phyloP scores from a whole-genome alignment of 805 yeast species.

The Schizosaccharomyces lindneri region DNA sequence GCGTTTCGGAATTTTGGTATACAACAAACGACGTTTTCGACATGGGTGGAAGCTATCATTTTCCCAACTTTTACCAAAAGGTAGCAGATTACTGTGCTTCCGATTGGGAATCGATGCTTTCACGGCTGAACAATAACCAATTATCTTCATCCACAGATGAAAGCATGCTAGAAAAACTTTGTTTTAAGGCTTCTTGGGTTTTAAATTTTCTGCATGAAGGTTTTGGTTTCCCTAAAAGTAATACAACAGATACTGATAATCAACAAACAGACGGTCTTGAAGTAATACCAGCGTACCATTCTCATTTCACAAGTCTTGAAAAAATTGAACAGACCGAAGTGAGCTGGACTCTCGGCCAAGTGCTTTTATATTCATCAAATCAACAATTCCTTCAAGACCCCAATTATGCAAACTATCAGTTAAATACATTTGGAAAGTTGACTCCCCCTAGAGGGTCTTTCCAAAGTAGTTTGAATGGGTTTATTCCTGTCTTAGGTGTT shows the following conservation, averaged over 20 bases:
- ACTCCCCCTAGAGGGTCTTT: background rate
- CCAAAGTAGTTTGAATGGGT: background rate
- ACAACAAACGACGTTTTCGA: constrained; percentile 64
- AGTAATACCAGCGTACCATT: background rate
- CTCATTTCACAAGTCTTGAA: constrained; percentile 29
- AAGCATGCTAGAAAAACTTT: constrained; percentile 42
- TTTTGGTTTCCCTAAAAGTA: constrained; percentile 41
- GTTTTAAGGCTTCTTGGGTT: constrained; percentile 92
- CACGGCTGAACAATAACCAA: constrained; percentile 26
- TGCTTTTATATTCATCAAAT: constrained; percentile 32
- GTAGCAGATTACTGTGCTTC: constrained; percentile 52
- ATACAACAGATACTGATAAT: background rate
- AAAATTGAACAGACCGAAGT: constrained; percentile 62
- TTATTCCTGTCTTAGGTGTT: background rate
- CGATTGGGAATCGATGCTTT: constrained; percentile 34
- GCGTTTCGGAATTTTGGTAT: constrained; percentile 93
- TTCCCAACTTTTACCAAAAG: constrained; percentile 35
- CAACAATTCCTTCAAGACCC: background rate
- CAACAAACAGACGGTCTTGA: background rate
- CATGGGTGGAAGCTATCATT: constrained; percentile 73
- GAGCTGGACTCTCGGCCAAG: constrained; percentile 88
- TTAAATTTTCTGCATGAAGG: constrained; percentile 77
- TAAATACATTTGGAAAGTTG: background rate
- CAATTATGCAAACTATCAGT: background rate
- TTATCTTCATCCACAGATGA: constrained; percentile 32